phyloP scores from a whole-genome alignment of 108 stramenopile genomes.

The Stephanodiscus minutulus region DNA sequence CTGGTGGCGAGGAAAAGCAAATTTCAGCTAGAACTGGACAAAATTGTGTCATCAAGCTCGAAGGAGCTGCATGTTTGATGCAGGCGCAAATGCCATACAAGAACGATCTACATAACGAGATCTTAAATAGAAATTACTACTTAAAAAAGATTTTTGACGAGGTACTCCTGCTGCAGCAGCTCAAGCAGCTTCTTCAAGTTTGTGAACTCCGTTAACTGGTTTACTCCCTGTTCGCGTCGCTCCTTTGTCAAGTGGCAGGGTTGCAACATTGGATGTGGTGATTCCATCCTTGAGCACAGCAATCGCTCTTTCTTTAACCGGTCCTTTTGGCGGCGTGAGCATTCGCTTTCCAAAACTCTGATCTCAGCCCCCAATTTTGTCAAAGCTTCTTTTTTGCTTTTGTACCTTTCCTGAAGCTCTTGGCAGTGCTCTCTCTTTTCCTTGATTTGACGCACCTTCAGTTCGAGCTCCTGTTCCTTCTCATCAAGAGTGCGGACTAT shows the following conservation, averaged over 20 bases:
- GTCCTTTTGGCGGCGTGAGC: slow-evolving; percentile 50
- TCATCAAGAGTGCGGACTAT: slow-evolving; percentile 64
- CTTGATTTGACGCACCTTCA: slow-evolving; percentile 57
- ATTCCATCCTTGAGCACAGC: slow-evolving; percentile 16
- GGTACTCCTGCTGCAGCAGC: no score
- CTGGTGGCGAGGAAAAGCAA: no score
- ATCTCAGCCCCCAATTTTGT: slow-evolving; percentile 59
- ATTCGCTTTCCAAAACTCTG: slow-evolving; percentile 60
- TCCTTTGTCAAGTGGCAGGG: slow-evolving; percentile 5
- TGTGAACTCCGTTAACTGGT: slow-evolving; percentile 13
- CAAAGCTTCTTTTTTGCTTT: slow-evolving; percentile 54
- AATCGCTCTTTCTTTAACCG: slow-evolving; percentile 48
- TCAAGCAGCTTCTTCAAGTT: slow-evolving; percentile 19
- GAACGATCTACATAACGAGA: no score
- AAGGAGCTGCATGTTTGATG: no score
- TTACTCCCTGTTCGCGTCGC: slow-evolving; percentile 1
- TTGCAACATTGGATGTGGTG: background rate
- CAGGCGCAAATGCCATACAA: no score
- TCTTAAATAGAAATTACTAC: no score
- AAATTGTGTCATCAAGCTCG: no score
- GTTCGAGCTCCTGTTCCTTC: slow-evolving; percentile 57
- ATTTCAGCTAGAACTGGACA: no score
- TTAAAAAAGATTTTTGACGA: no score
- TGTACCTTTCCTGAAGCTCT: slow-evolving; percentile 50
- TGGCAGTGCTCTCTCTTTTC: slow-evolving; percentile 49